Conservation (phyloP, 2,329 filamentous ascomycete genomes). For the Xylaria sp. region DNA sequence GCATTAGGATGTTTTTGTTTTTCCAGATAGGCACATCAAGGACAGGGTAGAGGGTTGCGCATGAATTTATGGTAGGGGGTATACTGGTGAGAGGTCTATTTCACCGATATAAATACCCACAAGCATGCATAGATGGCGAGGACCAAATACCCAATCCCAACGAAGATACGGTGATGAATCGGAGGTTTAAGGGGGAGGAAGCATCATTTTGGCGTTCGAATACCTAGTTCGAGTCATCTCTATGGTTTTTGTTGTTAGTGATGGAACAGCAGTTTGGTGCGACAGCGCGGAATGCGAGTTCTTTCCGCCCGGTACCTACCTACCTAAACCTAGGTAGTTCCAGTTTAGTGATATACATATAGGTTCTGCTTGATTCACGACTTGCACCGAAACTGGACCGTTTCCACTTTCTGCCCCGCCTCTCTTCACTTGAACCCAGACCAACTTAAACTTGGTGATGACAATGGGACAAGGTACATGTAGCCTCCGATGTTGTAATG, state of each 20-base stretch:
- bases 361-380: constrained; percentile 14
- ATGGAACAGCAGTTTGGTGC: neutral
- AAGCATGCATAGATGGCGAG: constrained; percentile 14
- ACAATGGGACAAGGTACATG: neutral
- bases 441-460: neutral
- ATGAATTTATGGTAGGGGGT: constrained; percentile 24
- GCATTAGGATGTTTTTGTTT: constrained; percentile 23
- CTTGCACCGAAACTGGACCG: constrained; percentile 9
- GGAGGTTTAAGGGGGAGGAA: neutral
- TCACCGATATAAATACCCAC: constrained; percentile 28
- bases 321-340: too few relatives aligned
- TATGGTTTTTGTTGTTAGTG: neutral
- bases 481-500: neutral
- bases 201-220: neutral
- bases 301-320: too few relatives aligned
- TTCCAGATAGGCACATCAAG: constrained; percentile 18
- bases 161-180: constrained; percentile 11
- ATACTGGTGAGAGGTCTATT: constrained; percentile 6
- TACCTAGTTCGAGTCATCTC: neutral
- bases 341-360: too few relatives aligned
- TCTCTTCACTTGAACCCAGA: constrained; percentile 7
- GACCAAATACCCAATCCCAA: constrained; percentile 23
- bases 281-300: neutral
- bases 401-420: constrained; percentile 32
- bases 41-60: constrained; percentile 21